Percentiles rank a stretch among this genome's conserved stretches.
Conservation (phyloP, 139 green algal species). For the Gonium pectorale region DNA sequence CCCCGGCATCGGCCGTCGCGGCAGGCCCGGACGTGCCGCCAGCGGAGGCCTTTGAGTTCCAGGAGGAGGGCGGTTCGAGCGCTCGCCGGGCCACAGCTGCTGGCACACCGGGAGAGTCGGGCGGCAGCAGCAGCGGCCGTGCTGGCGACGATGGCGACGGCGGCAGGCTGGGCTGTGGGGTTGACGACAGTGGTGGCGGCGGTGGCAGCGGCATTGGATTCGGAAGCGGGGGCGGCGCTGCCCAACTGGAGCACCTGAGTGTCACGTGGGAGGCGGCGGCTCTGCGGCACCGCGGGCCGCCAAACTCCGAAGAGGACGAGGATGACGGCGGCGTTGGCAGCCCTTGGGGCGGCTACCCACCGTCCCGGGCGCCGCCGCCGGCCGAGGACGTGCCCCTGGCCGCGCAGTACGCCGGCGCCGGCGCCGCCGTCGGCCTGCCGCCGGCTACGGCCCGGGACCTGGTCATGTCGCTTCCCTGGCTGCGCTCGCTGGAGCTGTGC, state of each 20-base stretch:
- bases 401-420: background rate
- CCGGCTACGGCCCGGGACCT: background rate
- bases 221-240: no score
- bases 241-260: conserved; percentile 8
- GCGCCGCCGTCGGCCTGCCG: background rate
- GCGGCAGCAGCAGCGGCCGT: background rate
- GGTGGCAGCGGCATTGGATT: no score
- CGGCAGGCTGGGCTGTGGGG: background rate
- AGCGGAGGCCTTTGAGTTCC: background rate
- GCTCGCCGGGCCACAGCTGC: background rate
- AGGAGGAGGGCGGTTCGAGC: background rate
- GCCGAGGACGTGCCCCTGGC: background rate
- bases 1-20: background rate
- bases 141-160: background rate
- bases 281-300: background rate
- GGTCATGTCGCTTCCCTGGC: background rate
- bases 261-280: conserved; percentile 27
- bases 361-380: background rate
- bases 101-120: background rate
- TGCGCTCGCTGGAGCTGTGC: conserved; percentile 36
- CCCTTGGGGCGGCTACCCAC: background rate
- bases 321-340: background rate
- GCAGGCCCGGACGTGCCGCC: background rate
- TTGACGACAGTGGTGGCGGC: background rate
- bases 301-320: background rate